Percentiles rank a stretch among this genome's conserved stretches.
These are phyloP conservation scores for Cladosporium sp. DNA, from an alignment of 2,329 filamentous ascomycete species.

Conservation along the genomic window DNA sequence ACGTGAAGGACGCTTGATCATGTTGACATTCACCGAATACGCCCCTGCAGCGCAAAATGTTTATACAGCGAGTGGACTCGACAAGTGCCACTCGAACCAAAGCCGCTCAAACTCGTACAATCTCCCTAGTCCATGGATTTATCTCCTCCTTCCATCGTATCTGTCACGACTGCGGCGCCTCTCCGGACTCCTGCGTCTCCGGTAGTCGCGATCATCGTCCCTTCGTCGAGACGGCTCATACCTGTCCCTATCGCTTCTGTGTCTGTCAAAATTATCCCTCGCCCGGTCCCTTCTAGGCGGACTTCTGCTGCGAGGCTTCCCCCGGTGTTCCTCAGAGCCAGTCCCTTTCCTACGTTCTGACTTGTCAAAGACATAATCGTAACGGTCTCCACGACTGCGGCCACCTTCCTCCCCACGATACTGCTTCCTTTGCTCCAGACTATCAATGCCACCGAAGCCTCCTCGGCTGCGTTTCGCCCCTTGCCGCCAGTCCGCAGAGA, in stretches of 20 bases:
- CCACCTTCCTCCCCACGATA: constrained; percentile 63
- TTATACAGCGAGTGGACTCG: no score
- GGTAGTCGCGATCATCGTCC: constrained; percentile 9
- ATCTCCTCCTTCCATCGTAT: constrained; percentile 14
- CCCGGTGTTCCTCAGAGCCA: constrained; percentile 12
- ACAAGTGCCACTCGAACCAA: no score
- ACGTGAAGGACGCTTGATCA: no score
- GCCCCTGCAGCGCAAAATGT: no score
- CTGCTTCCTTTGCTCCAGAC: constrained; percentile 84
- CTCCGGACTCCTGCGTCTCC: constrained; percentile 10
- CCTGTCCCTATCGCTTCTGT: constrained; percentile 13
- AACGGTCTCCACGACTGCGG: constrained; percentile 47
- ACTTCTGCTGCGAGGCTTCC: constrained; percentile 27
- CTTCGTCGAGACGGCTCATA: constrained; percentile 13
- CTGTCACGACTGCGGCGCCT: constrained; percentile 9
- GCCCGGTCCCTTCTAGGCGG: constrained; percentile 22
- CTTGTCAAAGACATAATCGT: constrained; percentile 78
- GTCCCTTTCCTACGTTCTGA: constrained; percentile 35
- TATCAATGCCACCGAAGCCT: constrained; percentile 86
- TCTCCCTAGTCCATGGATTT: no score
- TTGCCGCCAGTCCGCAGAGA: constrained; percentile 85
- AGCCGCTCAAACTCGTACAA: no score
- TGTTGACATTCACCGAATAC: no score
- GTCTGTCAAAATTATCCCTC: constrained; percentile 15
- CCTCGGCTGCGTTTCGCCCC: constrained; percentile 70